Base-by-base conservation (phyloP, 306 rosid genomes). In the Begonia fuchsioides region DNA sequence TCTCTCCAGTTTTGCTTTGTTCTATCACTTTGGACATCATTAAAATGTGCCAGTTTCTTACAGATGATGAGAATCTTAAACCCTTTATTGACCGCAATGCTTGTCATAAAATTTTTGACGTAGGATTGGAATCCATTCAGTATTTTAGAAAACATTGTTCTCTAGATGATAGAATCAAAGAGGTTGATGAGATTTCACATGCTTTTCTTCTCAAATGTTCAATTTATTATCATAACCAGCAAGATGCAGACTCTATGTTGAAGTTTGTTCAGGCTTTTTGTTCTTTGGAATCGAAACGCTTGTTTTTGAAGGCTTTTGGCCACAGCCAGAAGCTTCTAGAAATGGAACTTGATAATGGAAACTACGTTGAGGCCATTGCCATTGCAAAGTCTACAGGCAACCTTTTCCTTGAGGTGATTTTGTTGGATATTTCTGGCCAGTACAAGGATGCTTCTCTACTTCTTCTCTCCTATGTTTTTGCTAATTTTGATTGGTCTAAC, bases 211-310 rank as follows among this genome's bases (percentile, higher is more conserved):
- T 67, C 61, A 61, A 43, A 40, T 77, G 77, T 58, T 80, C 85
- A 7, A 56, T 19, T 38, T 66, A 61, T 52, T 70, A 67, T 47
- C 66, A 63, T 61, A 18, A 49, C 15, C 47, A n/a, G 13, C 57
- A 70, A 58, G 80, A 77, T 55, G 46, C 5, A 26, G 64, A 43
- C 61, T 58, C 68, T 12, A 73, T 70, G 80, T 67, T 73, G 72
- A 73, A 67, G 55, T 70, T 69, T 70, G 80, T 77, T 15, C 62
- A 56, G 60, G 77, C 70, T 45, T 77, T 77, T 55, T 60, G 49
- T 13, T 61, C 80, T 2, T 64, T 70, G 55, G 77, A 77, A 47
- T 67, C 32, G 46, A 77, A 54, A 57, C 80, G 75, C 15, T 50
- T 49, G 45, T 77, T 77, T 64, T 77, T 77, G 48, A 46, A 2